phyloP scores from a whole-genome alignment of 1,284 basidiomycete genomes.

The Sparassis latifolia region DNA sequence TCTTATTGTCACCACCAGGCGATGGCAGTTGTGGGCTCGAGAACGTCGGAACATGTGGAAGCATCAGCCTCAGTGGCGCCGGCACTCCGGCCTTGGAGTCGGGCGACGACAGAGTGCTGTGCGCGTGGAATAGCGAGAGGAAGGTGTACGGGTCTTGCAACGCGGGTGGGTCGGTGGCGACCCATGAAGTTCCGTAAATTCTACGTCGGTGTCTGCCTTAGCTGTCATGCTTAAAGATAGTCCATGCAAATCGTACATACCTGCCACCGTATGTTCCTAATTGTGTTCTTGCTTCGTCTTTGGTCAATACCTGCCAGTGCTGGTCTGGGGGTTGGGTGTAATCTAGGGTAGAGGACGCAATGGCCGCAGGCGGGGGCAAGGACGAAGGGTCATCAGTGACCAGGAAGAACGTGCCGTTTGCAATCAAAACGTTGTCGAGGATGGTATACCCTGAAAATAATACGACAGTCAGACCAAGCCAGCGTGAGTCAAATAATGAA shows the following conservation, averaged over 20 bases:
- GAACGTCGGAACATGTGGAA: conserved; percentile 59
- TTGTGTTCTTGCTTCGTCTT: conserved; percentile 17
- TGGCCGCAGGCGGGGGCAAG: conserved; percentile 44
- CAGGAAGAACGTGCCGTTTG: conserved; percentile 64
- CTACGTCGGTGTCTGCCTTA: conserved; percentile 6
- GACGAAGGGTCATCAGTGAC: conserved; percentile 48
- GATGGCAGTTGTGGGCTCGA: conserved; percentile 34
- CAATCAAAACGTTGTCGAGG: conserved; percentile 68
- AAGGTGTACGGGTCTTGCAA: conserved; percentile 63
- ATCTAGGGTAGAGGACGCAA: conserved; percentile 38
- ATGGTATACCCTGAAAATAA: conserved; percentile 64
- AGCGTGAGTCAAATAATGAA: conserved; percentile 8
- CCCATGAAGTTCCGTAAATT: conserved; percentile 23
- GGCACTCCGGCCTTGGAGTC: conserved; percentile 39
- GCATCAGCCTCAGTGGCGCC: conserved; percentile 66
- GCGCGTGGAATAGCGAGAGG: conserved; percentile 74
- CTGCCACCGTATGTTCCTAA: conserved; percentile 26
- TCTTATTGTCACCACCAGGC: conserved; percentile 16
- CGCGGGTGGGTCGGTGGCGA: conserved; percentile 21
- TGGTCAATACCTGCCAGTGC: conserved; percentile 44
- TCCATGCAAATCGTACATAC: conserved; percentile 13
- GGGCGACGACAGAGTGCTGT: conserved; percentile 48
- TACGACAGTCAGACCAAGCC: too few species aligned
- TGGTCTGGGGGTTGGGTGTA: conserved; percentile 39
- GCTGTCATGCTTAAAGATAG: too few species aligned